Evolutionary conservation across 139 green algal genomes (phyloP), one percentile per base, ranked within the genome.

Genomic region (Chlorella sp.): DNA sequence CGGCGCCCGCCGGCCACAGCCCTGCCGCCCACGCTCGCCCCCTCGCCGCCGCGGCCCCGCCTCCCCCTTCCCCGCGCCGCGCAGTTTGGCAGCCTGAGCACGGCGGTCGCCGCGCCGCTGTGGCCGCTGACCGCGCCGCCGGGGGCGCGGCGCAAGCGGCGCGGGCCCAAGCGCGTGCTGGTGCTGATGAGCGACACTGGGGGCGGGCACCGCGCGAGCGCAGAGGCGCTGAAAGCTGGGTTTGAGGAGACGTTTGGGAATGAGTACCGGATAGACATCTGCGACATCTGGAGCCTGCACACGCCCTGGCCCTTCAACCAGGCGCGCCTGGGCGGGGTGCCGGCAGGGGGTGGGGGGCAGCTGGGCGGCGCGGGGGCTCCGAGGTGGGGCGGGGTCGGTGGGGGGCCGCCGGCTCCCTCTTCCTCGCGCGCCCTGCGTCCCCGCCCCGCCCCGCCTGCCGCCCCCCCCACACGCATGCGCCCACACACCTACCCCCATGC

Each of bases 171-270:
- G 4, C 82, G 84, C 9, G 82, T 99, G 17, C 83, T 99, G 19
- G 96, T 99, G 36, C 87, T 98, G 42, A 98, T 98, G 92, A 92
- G 79, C 55, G 97, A 99, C 86, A 99, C 95, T 3, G 95, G 95
- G 9, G 95, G 95, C 12, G 95, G 95, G 15, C 95, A 99, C 85
- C 88, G 91, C 46, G 95, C 95, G 8, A 95, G 86, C 63, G 95
- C 95, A 4, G 87, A 98, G 73, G 95, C 95, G 11, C 79, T 99
- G 40, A 88, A 91, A 74, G 84, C 86, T 11, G 95, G 87, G 1
- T 98, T 98, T 79, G 62, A 95, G 76, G 71, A 93, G 81, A 79
- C 92, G 62, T 98, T 95, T 79, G 93, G 94, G 0, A 76, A 92
- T 40, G 84, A 93, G 51, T 97, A 91, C 69, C 76, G 84, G 84